A percentile compares a stretch with the other conserved stretches of the same genome.
Evolutionary conservation across 2,329 filamentous ascomycete genomes (phyloP).

Genomic region (Botrytis medusae): DNA sequence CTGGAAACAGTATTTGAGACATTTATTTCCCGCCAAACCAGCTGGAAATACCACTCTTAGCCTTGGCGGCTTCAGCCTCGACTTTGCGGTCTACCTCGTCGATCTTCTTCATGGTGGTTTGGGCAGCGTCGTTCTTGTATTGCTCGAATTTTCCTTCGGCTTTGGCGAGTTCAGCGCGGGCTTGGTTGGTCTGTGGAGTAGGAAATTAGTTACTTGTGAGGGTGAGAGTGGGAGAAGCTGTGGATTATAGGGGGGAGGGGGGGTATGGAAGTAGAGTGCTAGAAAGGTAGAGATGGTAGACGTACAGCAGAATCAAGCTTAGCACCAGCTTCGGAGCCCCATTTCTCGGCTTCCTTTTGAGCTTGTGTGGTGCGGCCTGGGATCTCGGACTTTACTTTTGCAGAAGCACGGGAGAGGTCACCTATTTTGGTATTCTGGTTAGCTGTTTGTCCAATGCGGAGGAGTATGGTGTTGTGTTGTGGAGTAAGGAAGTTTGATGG

Average conservation of each 20-base stretch:
- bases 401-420: slow-evolving; percentile 69
- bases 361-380: slow-evolving; percentile 61
- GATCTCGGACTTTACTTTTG: slow-evolving; percentile 64
- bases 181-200: slow-evolving; percentile 56
- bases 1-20: neutral
- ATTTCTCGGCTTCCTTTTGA: slow-evolving; percentile 63
- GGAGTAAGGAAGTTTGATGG: neutral
- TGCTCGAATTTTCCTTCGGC: slow-evolving; percentile 61
- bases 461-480: too few relatives aligned
- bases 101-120: slow-evolving; percentile 67
- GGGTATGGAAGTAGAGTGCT: too few relatives aligned
- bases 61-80: slow-evolving; percentile 73
- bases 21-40: slow-evolving; percentile 74
- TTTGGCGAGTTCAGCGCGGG: slow-evolving; percentile 60
- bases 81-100: slow-evolving; percentile 83
- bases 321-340: slow-evolving; percentile 60
- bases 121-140: slow-evolving; percentile 62
- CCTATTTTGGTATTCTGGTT: slow-evolving; percentile 50
- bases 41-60: slow-evolving; percentile 77
- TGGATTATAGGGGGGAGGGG: neutral
- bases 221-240: neutral
- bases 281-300: slow-evolving; percentile 28
- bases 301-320: slow-evolving; percentile 70
- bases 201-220: slow-evolving; percentile 23
- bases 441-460: neutral